Evolutionary conservation across 2,329 filamentous ascomycete genomes (phyloP), one percentile per base, ranked within the genome.

Genomic region (Curvularia sp.): DNA sequence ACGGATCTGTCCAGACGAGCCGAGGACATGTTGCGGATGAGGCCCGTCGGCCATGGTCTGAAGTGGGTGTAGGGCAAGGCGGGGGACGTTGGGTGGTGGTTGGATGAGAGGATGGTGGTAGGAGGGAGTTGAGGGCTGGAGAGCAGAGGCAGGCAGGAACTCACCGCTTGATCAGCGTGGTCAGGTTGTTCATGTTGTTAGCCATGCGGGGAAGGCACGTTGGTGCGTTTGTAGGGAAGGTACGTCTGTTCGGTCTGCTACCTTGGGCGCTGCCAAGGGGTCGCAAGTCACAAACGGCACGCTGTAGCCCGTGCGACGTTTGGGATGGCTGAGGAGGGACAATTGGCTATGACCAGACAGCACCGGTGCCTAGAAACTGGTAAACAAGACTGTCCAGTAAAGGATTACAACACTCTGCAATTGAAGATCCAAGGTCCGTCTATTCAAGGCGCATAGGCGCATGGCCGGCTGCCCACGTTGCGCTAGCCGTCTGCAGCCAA

Each of bases 151-250:
- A 39, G 50, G 61, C 55, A 49, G 33, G 42, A 28, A 80, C 86
- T 71, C 86, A 98, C 95, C 95, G 88, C 86, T 99, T 99, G 83
- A 99, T 97, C 73, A 99, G 87, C 54, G 95, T 99, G 35, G 93
- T 96, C 63, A 99, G 83, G 77, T 97, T 98, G 81, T 98, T 89
- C 92, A 98, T 97, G 73, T 93, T 91, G 80, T 86, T 91, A 63
- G 89, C 86, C 90, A 93, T 93, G 63, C 60, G 79, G 71, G 73
- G 68, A 66, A 69, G 62, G 62, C 42, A 38, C 57, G 50, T 43
- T 59, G 67, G 61, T 67, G 67, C 65, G 60, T 51, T 65, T 58
- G 66, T 69, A 74, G 69, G 65, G 67, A 59, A 64, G 65, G 42
- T 56, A 49, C 60, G 49, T 60, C 56, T 66, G 56, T 49, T 41